A percentile compares a stretch with the other conserved stretches of the same genome.
phyloP scores from a whole-genome alignment of 2,329 filamentous ascomycete genomes.

The Graphiopsis chlorocephala region DNA sequence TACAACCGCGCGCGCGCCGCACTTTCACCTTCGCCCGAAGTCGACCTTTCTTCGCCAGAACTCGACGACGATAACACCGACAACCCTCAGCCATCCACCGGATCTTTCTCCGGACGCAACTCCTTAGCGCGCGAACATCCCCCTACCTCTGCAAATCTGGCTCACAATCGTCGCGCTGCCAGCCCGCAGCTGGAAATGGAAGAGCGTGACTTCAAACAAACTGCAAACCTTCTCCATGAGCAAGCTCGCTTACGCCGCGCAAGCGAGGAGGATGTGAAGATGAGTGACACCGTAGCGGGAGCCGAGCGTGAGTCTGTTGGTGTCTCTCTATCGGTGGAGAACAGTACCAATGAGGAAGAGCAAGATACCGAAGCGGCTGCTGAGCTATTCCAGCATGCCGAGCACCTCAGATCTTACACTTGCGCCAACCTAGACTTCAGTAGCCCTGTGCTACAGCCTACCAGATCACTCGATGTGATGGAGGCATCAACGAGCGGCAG shows the following conservation, averaged over 20 bases:
- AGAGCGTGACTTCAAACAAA: constrained; percentile 95
- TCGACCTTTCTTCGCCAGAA: constrained; percentile 84
- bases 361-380: constrained; percentile 48
- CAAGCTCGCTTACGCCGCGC: constrained; percentile 43
- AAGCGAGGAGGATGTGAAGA: constrained; percentile 39
- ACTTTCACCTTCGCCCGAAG: constrained; percentile 86
- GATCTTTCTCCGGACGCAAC: constrained; percentile 57
- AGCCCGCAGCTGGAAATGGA: constrained; percentile 90
- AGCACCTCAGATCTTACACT: constrained; percentile 49
- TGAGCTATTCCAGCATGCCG: constrained; percentile 49
- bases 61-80: constrained; percentile 66
- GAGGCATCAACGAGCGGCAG: background rate
- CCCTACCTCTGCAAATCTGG: constrained; percentile 42
- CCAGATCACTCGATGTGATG: background rate
- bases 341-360: constrained; percentile 45
- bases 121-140: constrained; percentile 39
- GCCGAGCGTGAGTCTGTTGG: constrained; percentile 34
- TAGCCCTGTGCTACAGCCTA: constrained; percentile 43
- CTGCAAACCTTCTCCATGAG: constrained; percentile 77
- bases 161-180: constrained; percentile 67
- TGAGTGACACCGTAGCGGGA: constrained; percentile 29
- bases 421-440: constrained; percentile 41
- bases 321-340: constrained; percentile 37
- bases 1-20: constrained; percentile 58
- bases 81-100: constrained; percentile 57